Percentiles rank a stretch among this genome's conserved stretches.
These are phyloP conservation scores for Phytophthora melonis DNA, from an alignment of 352 stramenopile species.

Conservation along the genomic window DNA sequence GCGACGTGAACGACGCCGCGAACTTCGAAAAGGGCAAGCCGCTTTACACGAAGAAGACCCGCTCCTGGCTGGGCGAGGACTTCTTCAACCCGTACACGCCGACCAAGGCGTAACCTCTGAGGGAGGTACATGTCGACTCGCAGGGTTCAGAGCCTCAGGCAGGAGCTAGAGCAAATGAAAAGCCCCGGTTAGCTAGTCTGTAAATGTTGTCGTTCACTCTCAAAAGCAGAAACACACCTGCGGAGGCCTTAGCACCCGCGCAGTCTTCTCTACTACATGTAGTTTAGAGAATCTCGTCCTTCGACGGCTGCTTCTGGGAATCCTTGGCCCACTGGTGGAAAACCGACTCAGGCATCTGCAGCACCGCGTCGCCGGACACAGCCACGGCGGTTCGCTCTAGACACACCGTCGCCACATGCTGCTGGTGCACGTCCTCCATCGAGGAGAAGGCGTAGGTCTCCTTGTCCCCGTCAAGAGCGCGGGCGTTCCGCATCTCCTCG, in stretches of 20 bases:
- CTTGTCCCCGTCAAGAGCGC: slow-evolving; percentile 33
- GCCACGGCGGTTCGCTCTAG: slow-evolving; percentile 76
- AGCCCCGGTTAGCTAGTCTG: background rate
- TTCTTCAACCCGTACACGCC: slow-evolving; percentile 44
- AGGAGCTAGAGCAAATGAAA: background rate
- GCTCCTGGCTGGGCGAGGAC: slow-evolving; percentile 35
- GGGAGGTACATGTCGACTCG: no score
- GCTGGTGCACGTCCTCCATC: slow-evolving; percentile 74
- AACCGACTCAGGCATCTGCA: slow-evolving; percentile 75
- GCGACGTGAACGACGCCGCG: slow-evolving; percentile 35
- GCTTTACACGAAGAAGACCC: slow-evolving; percentile 48
- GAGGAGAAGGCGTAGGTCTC: slow-evolving; percentile 62
- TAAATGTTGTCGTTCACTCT: background rate
- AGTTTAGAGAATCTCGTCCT: background rate
- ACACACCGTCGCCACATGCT: slow-evolving; percentile 71
- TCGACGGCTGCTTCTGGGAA: slow-evolving; percentile 26
- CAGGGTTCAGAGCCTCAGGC: no score
- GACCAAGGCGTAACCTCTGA: slow-evolving; percentile 18
- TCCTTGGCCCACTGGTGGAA: slow-evolving; percentile 68
- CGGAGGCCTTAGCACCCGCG: no score
- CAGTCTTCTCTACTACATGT: background rate
- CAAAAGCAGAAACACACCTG: no score
- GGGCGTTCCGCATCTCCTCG: slow-evolving; percentile 42
- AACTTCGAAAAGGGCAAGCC: slow-evolving; percentile 40
- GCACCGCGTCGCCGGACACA: slow-evolving; percentile 74